These are phyloP conservation scores for Mucor lusitanicus DNA, from an alignment of 371 early-diverging fungal genomes.

Conservation along the genomic window DNA sequence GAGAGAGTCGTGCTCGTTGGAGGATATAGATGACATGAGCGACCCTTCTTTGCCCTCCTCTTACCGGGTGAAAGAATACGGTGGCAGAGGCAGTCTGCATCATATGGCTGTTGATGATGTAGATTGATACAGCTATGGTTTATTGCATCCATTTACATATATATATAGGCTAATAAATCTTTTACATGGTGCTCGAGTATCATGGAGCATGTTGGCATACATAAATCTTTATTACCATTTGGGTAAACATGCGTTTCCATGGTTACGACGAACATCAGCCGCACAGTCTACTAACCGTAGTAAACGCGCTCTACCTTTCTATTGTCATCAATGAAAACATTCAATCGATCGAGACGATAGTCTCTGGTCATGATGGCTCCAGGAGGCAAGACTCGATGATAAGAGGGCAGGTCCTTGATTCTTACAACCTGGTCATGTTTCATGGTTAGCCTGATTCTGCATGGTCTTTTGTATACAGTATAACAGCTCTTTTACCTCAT, in stretches of 20 bases:
- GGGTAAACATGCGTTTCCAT: too few species aligned
- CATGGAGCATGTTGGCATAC: too few species aligned
- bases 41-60: background rate
- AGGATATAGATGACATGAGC: background rate
- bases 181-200: too few species aligned
- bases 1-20: slow-evolving; percentile 22
- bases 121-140: background rate
- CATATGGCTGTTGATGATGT: background rate
- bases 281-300: slow-evolving; percentile 32
- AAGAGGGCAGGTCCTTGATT: slow-evolving; percentile 31
- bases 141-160: too few species aligned
- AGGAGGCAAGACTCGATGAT: slow-evolving; percentile 29
- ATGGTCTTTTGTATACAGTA: background rate
- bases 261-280: too few species aligned
- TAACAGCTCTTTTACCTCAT: background rate
- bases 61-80: background rate
- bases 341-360: slow-evolving; percentile 37
- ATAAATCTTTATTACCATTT: too few species aligned
- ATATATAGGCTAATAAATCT: too few species aligned
- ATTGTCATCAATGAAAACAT: slow-evolving; percentile 32
- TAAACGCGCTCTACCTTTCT: slow-evolving; percentile 20
- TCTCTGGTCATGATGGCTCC: slow-evolving; percentile 35
- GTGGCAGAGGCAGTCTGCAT: background rate
- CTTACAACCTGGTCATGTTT: slow-evolving; percentile 5
- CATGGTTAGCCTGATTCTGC: background rate